Percentiles rank a stretch among this genome's conserved stretches.
phyloP scores from a whole-genome alignment of 352 stramenopile species.

The Albugo candida region DNA sequence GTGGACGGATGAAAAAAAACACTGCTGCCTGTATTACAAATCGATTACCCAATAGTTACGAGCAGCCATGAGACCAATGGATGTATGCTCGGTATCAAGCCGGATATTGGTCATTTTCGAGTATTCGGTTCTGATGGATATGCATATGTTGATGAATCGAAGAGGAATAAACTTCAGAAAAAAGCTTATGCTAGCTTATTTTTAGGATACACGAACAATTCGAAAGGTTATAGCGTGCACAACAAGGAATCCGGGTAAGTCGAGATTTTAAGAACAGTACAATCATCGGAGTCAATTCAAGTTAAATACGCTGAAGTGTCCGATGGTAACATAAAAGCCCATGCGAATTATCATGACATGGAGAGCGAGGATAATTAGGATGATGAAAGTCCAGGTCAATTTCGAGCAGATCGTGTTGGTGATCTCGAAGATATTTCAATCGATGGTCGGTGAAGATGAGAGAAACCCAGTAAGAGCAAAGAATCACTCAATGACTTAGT shows the following conservation, averaged over 20 bases:
- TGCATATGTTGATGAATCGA: slow-evolving; percentile 5
- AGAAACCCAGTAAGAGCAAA: too few relatives aligned
- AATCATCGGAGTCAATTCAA: background rate
- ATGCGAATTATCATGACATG: background rate
- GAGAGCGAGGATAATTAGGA: too few relatives aligned
- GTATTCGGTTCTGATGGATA: slow-evolving; percentile 6
- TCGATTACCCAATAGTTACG: too few relatives aligned
- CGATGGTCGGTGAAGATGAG: too few relatives aligned
- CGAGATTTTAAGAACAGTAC: background rate
- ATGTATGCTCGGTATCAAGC: background rate
- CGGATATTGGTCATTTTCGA: slow-evolving; percentile 6
- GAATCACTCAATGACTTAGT: too few relatives aligned
- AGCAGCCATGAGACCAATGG: background rate
- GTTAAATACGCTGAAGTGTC: background rate
- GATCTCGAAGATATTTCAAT: too few relatives aligned
- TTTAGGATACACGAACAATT: slow-evolving; percentile 8
- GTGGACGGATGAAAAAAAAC: too few relatives aligned
- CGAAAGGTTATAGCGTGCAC: slow-evolving; percentile 9
- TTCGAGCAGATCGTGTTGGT: too few relatives aligned
- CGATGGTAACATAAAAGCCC: background rate
- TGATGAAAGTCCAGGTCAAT: too few relatives aligned
- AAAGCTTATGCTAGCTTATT: slow-evolving; percentile 11
- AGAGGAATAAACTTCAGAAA: slow-evolving; percentile 6
- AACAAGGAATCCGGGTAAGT: slow-evolving; percentile 2
- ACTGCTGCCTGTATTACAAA: too few relatives aligned